Conservation (phyloP, 805 yeast species). For the Maudiozyma turicensis region DNA sequence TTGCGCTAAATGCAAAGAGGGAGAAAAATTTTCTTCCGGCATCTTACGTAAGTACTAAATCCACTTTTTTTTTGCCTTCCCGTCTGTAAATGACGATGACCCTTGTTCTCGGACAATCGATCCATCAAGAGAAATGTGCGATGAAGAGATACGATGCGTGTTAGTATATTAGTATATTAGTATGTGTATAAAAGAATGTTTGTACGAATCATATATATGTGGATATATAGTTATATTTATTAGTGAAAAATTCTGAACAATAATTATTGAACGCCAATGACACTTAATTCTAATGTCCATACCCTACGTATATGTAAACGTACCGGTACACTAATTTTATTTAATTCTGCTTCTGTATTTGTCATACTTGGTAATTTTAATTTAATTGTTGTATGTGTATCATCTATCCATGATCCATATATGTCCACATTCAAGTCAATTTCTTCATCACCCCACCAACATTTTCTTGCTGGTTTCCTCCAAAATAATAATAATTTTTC, state of each 20-base stretch:
- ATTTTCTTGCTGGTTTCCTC: constrained; percentile 96
- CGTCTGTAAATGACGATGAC: no score
- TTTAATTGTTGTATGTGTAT: constrained; percentile 6
- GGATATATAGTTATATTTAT: neutral
- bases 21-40: no score
- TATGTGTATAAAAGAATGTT: neutral
- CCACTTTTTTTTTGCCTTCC: no score
- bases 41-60: no score
- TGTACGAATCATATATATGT: neutral
- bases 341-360: constrained; percentile 8
- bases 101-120: no score
- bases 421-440: constrained; percentile 35
- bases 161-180: neutral
- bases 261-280: constrained; percentile 58
- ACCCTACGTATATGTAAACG: constrained; percentile 84
- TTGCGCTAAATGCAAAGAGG: no score
- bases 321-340: constrained; percentile 33
- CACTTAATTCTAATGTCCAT: constrained; percentile 92
- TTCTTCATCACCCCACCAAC: constrained; percentile 87
- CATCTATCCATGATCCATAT: constrained; percentile 19
- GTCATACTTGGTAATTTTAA: constrained; percentile 11
- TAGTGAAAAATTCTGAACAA: neutral
- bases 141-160: neutral
- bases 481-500: constrained; percentile 77
- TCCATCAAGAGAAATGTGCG: neutral